Base-by-base conservation (phyloP, 495 filamentous ascomycete species). In the Penicillium taxi region DNA sequence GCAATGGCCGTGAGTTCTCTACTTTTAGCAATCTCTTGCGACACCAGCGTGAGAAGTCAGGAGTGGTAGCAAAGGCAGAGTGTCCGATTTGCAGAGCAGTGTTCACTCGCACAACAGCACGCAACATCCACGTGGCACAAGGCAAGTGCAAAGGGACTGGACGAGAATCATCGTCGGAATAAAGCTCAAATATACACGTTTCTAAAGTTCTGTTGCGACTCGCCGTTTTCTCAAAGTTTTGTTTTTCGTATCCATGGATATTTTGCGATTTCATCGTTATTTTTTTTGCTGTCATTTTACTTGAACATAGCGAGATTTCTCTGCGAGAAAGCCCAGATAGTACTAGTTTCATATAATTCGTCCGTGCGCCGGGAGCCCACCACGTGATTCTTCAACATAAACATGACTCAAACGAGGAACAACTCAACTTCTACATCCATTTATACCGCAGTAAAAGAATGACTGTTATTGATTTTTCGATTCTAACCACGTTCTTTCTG, bases 11-110 rank as follows among this genome's bases (percentile, higher is more conserved):
- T 11, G 82, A 91, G 48, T 95, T 95, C 55, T 93, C 86, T 2
- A 95, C 88, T 9, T 95, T 95, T 55, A 93, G 86, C 77, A 95
- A 95, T 56, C 74, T 95, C 0, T 70, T 95, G 4, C 74, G 88
- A 24, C 88, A 95, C 52, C 88, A 95, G 53, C 76, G 88, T n/a
- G 88, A 95, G 56, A 94, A 91, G 55, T 90, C 85, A 1, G 88
- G 88, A 6, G 85, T 84, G 12, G 86, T 89, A 23, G 66, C 82
- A 7, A 94, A 94, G 58, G 85, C 86, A 9, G 78, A 78, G 26
- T 95, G 88, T 46, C 86, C 84, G 11, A 77, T 84, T 39, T 95
- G 88, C 51, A 85, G 86, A 12, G 86, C 88, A 6, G 86, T 93
- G 38, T 95, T 95, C 42, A 95, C 88, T 11, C 70, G 88, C 31